Conservation (phyloP, 2,329 filamentous ascomycete genomes). For the Exophiala spinifera region DNA sequence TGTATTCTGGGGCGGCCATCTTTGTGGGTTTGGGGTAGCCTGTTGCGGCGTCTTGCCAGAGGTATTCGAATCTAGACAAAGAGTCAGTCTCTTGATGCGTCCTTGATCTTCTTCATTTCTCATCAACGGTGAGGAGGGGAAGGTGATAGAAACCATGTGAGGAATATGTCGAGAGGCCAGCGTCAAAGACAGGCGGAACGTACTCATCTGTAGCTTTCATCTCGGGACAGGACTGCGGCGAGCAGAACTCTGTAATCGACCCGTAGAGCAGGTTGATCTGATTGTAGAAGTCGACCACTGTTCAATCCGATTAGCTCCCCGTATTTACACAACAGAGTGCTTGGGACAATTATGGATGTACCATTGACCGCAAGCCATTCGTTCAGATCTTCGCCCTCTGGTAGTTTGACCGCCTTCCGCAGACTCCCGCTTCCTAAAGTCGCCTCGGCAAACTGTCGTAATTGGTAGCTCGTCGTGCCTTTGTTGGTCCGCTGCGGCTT, state of each 20-base stretch:
- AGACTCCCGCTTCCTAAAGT: conserved; percentile 92
- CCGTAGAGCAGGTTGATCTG: conserved; percentile 99
- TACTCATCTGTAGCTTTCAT: conserved; percentile 99
- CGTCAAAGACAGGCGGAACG: conserved; percentile 29
- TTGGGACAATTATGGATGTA: conserved; percentile 48
- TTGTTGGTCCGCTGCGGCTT: conserved; percentile 80
- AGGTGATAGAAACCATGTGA: too few relatives aligned
- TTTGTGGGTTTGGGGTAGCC: conserved; percentile 89
- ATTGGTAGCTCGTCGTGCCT: conserved; percentile 85
- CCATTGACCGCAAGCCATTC: conserved; percentile 98
- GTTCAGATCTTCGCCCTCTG: conserved; percentile 94
- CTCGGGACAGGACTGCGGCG: conserved; percentile 91
- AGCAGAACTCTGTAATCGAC: conserved; percentile 98
- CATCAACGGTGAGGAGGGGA: not conserved
- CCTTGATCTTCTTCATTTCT: not conserved
- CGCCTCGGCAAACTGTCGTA: conserved; percentile 96
- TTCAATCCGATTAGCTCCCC: not conserved
- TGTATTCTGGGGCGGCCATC: conserved; percentile 95
- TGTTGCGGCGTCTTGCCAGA: conserved; percentile 94
- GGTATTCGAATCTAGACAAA: conserved; percentile 80
- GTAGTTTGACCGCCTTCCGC: conserved; percentile 92
- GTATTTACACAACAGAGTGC: not conserved
- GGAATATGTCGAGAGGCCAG: too few relatives aligned
- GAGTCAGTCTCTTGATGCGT: not conserved
- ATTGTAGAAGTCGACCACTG: conserved; percentile 99